Base-by-base conservation (phyloP, 306 rosid genomes). In the Lathyrus sativus region DNA sequence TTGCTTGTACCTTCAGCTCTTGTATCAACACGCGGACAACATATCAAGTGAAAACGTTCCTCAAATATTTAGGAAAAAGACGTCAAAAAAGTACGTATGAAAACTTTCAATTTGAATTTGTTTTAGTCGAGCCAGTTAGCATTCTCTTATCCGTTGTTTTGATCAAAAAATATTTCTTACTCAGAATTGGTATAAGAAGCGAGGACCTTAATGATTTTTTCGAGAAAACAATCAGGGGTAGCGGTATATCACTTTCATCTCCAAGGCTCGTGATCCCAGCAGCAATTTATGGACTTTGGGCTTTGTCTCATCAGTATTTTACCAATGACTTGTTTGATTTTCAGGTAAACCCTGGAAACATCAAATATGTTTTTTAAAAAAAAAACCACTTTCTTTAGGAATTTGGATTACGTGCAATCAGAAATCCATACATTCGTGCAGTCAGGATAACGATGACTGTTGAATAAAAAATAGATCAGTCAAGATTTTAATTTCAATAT, bases 211-310 rank as follows among this genome's bases (percentile, higher is more conserved):
- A 77, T 75, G 88, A 88, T 78, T 80, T 28, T 5, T 68, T 92
- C 19, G 96, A 92, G 96, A 85, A 76, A 56, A 26, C 85, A 31
- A 77, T 92, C 37, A 88, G 70, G 84, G 98, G 98, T 37, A 72
- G 83, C 65, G 63, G 93, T 45, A 82, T 92, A 54, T 85, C 96
- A 37, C 87, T 92, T 55, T 92, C 98, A 22, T 92, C 98, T 46
- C 96, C 98, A 17, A 83, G 98, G 84, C 98, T 92, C 57, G 88
- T 88, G 71, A 85, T 92, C 73, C 98, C 96, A 4, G 96, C 96
- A 12, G 79, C 90, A 68, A 80, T 92, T 67, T 92, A 69, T 67
- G 96, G 96, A 41, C 63, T 90, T 11, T 92, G 96, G 96, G 63
- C 75, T 53, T 73, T 92, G 64, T 83, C 85, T 65, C 96, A 90